These are phyloP conservation scores for Aspergillus thermomutatus DNA, from an alignment of 2,329 filamentous ascomycete genomes.

Conservation along the genomic window DNA sequence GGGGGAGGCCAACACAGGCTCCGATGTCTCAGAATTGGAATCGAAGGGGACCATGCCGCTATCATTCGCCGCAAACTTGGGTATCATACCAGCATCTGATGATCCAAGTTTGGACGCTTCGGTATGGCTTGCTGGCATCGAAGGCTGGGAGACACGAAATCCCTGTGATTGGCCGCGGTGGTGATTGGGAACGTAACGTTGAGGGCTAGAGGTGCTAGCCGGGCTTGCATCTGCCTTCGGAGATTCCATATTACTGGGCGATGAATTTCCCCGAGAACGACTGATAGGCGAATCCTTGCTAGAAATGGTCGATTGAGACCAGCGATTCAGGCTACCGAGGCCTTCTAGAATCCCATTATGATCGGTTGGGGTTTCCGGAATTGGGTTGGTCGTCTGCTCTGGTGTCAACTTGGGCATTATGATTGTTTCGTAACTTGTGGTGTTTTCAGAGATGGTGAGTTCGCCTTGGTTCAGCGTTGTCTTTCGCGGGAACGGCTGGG, in stretches of 20 bases:
- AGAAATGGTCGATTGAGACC: conserved; percentile 56
- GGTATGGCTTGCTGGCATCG: background rate
- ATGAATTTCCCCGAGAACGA: conserved; percentile 24
- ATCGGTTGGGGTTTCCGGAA: conserved; percentile 12
- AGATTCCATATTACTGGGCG: conserved; percentile 15
- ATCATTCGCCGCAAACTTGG: conserved; percentile 2
- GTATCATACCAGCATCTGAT: background rate
- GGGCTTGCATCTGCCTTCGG: conserved; percentile 12
- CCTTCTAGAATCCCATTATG: conserved; percentile 40
- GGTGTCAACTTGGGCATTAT: background rate
- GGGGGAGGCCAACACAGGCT: conserved; percentile 1
- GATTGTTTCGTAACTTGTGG: background rate
- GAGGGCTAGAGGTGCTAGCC: conserved; percentile 5
- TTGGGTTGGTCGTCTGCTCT: conserved; percentile 2
- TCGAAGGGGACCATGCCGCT: conserved; percentile 4
- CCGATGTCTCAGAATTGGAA: conserved; percentile 19
- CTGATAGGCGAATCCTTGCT: conserved; percentile 35
- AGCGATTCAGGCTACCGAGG: conserved; percentile 52
- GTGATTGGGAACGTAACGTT: conserved; percentile 5
- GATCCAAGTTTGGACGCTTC: background rate
- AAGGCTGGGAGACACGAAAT: conserved; percentile 3
- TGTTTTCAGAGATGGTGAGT: background rate
- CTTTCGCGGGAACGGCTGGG: background rate
- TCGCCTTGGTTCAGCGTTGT: background rate
- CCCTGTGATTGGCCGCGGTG: background rate